Evolutionary conservation across 352 stramenopile genomes (phyloP), one percentile per base, ranked within the genome.

Genomic region (Pythium coloratum): DNA sequence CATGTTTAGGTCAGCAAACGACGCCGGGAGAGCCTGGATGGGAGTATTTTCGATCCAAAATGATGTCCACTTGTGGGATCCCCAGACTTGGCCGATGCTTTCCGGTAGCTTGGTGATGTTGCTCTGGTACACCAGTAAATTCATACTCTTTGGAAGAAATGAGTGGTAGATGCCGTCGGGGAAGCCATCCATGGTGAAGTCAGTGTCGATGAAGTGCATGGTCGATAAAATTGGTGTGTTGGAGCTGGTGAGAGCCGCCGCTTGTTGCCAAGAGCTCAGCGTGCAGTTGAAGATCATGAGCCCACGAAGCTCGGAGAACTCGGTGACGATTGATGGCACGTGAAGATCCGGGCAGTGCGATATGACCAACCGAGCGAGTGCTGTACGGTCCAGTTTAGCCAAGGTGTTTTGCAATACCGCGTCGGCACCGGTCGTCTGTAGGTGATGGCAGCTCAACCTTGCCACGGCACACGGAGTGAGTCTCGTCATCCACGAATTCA

Each of bases 171-270:
- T 53, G 13, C 55, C 55, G 2, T 50, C 36, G 8, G 55, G 55
- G 38, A 62, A 51, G 24, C 24, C 32, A 24, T 13, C 12, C 8
- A 34, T 53, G 12, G 36, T 36, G 26, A 62, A 62, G 26, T 62
- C 51, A 24, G 55, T 62, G 36, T 8, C 16, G 20, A 62, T 53
- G 20, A 62, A 38, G 38, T 62, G n/a, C 55, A 51, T 40, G 13
- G 55, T 20, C n/a, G 51, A 33, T 5, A 62, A 12, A 9, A 62
- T 50, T 3, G 55, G 55, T 1, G 26, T 33, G 6, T 7, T 33
- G n/a, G 18, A 18, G 49, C 26, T 16, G 24, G 49, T 55, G 9
- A 55, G n/a, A 30, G 49, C 49, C 5, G 49, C 49, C n/a, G n/a
- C 26, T 33, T 28, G 2, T 10, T 6, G 49, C 49, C 49, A 55